Percentiles rank a stretch among this genome's conserved stretches.
Evolutionary conservation across 441 rosid species (phyloP).

Genomic region (Populus hybrid): DNA sequence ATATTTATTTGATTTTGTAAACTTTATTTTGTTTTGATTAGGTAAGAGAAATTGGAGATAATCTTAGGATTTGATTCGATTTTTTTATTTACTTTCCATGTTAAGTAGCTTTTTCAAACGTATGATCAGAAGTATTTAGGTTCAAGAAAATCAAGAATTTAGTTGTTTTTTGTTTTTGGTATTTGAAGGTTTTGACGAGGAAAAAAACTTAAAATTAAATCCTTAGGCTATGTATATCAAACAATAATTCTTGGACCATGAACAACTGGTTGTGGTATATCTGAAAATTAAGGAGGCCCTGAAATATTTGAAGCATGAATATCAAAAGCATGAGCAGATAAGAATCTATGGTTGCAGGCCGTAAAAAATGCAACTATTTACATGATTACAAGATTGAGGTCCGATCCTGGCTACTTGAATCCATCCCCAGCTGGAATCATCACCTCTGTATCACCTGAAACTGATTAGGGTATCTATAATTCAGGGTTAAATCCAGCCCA

Average conservation of each 20-base stretch:
- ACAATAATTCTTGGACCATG: not conserved
- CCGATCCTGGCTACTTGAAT: not conserved
- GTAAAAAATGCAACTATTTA: slow-evolving; percentile 29
- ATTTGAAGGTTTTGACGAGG: not conserved
- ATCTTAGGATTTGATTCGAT: no score
- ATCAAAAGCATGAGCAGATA: not conserved
- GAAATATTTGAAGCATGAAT: not conserved
- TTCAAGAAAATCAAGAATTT: not conserved
- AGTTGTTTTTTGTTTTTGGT: not conserved
- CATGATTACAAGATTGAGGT: not conserved
- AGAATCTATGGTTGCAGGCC: slow-evolving; percentile 20
- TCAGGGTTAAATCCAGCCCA: not conserved
- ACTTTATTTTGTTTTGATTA: not conserved
- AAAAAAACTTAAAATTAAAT: no score
- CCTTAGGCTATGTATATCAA: not conserved
- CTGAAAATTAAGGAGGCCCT: not conserved
- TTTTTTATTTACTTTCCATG: no score
- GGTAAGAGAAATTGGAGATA: not conserved
- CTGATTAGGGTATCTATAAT: not conserved
- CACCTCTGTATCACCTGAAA: not conserved
- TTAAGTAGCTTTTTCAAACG: not conserved
- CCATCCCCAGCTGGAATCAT: slow-evolving; percentile 1
- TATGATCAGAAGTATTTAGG: not conserved
- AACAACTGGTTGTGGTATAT: not conserved
- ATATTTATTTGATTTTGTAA: not conserved